A percentile compares a stretch with the other conserved stretches of the same genome.
phyloP scores from a whole-genome alignment of 202 grass and related monocot genomes.

The Schoenoplectus triqueter region DNA sequence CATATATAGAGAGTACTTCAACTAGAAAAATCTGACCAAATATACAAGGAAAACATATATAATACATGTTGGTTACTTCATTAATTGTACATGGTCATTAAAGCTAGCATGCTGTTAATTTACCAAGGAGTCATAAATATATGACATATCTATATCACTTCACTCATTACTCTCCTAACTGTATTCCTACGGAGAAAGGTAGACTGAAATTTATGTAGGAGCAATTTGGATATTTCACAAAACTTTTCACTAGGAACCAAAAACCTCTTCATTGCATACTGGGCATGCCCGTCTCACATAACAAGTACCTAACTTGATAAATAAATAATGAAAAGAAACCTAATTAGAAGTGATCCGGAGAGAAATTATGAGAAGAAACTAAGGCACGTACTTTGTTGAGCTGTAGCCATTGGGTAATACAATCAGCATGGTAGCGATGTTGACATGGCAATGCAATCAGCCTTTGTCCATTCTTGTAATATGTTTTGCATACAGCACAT shows the following conservation, averaged over 20 bases:
- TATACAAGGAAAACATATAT: background rate
- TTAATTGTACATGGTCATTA: background rate
- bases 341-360: background rate
- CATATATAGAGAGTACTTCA: background rate
- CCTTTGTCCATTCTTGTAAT: slow-evolving; percentile 58
- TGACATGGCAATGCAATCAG: slow-evolving; percentile 77
- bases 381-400: slow-evolving; percentile 65
- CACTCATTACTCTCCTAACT: background rate
- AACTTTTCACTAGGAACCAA: slow-evolving; percentile 48
- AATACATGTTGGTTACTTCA: background rate
- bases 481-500: slow-evolving; percentile 76
- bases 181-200: background rate
- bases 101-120: background rate
- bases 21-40: background rate
- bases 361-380: background rate
- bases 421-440: slow-evolving; percentile 79
- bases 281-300: slow-evolving; percentile 71
- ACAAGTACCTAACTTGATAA: slow-evolving; percentile 27
- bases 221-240: background rate
- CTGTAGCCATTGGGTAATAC: slow-evolving; percentile 85
- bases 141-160: slow-evolving; percentile 8
- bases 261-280: slow-evolving; percentile 87
- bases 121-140: slow-evolving; percentile 18
- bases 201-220: background rate
- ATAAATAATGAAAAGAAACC: background rate